Evolutionary conservation across 164 flowering plant genomes (phyloP).

Genomic region (Protea cynaroides): DNA sequence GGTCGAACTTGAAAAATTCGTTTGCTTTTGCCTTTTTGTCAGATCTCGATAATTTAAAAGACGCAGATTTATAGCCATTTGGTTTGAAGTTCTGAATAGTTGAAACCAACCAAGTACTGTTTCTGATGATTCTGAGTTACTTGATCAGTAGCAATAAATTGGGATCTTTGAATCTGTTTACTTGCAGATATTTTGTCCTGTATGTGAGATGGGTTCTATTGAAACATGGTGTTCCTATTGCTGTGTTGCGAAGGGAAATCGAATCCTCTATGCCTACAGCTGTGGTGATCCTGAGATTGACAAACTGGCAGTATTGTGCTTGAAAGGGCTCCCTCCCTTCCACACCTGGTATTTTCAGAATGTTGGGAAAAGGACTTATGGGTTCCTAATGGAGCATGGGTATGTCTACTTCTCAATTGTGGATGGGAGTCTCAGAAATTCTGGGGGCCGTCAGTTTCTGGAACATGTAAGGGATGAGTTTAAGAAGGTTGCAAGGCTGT

Average conservation of each 20-base stretch:
- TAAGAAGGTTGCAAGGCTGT: slow-evolving; percentile 44
- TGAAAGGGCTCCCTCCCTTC: slow-evolving; percentile 57
- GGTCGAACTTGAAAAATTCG: slow-evolving; percentile 20
- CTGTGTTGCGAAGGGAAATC: slow-evolving; percentile 48
- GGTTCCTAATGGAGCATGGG: slow-evolving; percentile 69
- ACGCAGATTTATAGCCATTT: too few species aligned
- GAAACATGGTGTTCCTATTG: slow-evolving; percentile 49
- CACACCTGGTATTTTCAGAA: slow-evolving; percentile 72
- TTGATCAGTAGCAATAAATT: background rate
- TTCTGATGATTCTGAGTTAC: background rate
- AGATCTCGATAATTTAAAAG: slow-evolving; percentile 7
- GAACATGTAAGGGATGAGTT: slow-evolving; percentile 63
- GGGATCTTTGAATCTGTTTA: background rate
- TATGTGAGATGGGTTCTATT: slow-evolving; percentile 38
- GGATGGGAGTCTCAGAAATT: slow-evolving; percentile 46
- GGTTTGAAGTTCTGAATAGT: background rate
- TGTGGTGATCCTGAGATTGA: slow-evolving; percentile 52
- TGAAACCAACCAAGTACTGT: too few species aligned
- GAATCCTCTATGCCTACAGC: slow-evolving; percentile 37
- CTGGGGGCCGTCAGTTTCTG: slow-evolving; percentile 41
- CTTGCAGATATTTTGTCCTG: background rate
- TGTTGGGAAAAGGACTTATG: slow-evolving; percentile 38
- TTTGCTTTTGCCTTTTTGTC: slow-evolving; percentile 13
- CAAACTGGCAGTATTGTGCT: slow-evolving; percentile 45
- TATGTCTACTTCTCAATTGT: slow-evolving; percentile 57